Evolutionary conservation across 2,329 filamentous ascomycete genomes (phyloP).

Genomic region (Phaeosphaeriaceae sp.): DNA sequence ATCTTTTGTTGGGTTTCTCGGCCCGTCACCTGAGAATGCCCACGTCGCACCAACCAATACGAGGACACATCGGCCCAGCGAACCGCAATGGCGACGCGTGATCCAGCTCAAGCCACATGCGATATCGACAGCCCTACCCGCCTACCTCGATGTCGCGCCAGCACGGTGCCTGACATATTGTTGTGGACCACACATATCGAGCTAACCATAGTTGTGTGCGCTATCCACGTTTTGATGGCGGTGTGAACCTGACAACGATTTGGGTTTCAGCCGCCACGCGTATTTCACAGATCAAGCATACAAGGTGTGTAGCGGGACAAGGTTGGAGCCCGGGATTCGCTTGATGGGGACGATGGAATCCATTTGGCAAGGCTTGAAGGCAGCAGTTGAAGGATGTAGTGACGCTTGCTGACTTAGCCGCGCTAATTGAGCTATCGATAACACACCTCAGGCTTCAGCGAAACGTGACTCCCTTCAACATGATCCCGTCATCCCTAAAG

Average conservation of each 20-base stretch:
- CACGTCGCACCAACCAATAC: background rate
- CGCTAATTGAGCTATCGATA: background rate
- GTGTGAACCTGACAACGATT: background rate
- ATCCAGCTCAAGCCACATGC: background rate
- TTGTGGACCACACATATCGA: background rate
- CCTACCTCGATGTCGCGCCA: background rate
- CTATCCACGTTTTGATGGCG: background rate
- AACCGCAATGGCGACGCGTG: background rate
- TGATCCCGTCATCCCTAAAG: background rate
- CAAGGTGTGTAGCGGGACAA: too few species aligned
- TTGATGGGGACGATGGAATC: too few species aligned
- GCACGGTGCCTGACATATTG: background rate
- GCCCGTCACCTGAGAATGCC: background rate
- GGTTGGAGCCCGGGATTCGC: too few species aligned
- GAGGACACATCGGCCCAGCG: background rate
- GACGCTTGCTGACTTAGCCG: background rate
- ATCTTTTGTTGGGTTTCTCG: background rate
- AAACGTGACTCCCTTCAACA: background rate
- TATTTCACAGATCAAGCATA: background rate
- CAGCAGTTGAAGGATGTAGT: background rate
- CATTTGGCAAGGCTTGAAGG: background rate
- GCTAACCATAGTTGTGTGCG: background rate
- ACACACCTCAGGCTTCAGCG: background rate
- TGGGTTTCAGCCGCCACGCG: background rate
- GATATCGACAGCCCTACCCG: background rate